Evolutionary conservation across 2,329 filamentous ascomycete species (phyloP), one percentile per base, ranked within the genome.

Genomic region (Exophiala spinifera): DNA sequence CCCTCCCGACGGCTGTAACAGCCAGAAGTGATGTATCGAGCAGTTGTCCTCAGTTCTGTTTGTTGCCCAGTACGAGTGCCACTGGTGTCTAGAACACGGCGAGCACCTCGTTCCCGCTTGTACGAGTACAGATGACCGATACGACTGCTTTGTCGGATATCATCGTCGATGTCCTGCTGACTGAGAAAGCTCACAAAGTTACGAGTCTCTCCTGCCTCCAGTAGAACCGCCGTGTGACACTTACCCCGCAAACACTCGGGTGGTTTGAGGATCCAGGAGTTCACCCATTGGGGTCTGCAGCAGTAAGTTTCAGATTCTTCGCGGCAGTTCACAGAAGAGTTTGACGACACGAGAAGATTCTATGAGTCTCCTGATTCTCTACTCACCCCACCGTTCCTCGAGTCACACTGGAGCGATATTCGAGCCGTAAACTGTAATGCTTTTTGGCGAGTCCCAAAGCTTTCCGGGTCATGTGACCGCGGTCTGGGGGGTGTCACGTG

Each of bases 141-240:
- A 31, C 11, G 15, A 28, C 2, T 33, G 39, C 20, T 17, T 23
- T 46, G 21, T n/a, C 33, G 39, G 33, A 46, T 25, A 19, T 19
- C 31, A 40, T 23, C 37, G 37, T 44, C 23, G 45, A 39, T 31
- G 28, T 31, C 28, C 28, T 31, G 28, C n/a, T 39, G 36, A 39
- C n/a, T 39, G 14, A n/a, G n/a, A n/a, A 39, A 54, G 39, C 31
- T 54, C 47, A 54, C 51, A 45, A 54, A n/a, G 46, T 46, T 37
- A 6, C 34, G 34, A 4, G 34, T 11, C 14, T 20, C 28, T 10
- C 28, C 28, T 31, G 28, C 28, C 28, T n/a, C n/a, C n/a, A n/a
- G n/a, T n/a, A 31, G 28, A 10, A 31, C 28, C 28, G 28, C 28
- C 28, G 28, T 34, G 13, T 40, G 33, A 28, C 43, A 47, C 31